Percentiles rank a stretch among this genome's conserved stretches.
Conservation (phyloP, 2,329 filamentous ascomycete genomes). For the Trichoderma cornu-damae region DNA sequence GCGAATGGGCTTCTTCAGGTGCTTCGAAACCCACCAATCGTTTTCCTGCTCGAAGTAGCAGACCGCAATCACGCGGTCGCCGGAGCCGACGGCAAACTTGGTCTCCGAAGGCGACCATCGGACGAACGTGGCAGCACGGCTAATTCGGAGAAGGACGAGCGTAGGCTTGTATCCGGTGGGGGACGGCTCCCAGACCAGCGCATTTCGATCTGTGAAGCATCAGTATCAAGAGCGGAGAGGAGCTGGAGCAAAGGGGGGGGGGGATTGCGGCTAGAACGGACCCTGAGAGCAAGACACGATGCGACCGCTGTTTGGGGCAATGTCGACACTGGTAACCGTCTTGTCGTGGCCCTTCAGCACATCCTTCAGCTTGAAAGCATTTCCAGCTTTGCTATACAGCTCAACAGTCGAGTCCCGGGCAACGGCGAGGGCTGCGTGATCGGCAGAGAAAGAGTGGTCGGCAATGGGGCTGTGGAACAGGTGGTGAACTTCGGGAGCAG, state of each 20-base stretch:
- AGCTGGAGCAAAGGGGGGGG: neutral
- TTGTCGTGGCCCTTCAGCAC: constrained; percentile 97
- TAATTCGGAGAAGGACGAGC: constrained; percentile 92
- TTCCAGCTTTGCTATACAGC: constrained; percentile 71
- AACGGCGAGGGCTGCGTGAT: constrained; percentile 82
- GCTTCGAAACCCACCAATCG: constrained; percentile 99
- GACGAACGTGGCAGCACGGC: constrained; percentile 91
- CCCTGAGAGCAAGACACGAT: constrained; percentile 98
- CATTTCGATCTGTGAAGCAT: constrained; percentile 73
- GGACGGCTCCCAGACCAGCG: constrained; percentile 96
- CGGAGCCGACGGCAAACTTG: constrained; percentile 96
- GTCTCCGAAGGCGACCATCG: constrained; percentile 95
- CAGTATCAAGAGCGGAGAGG: neutral
- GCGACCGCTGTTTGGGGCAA: constrained; percentile 81
- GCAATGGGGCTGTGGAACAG: constrained; percentile 95
- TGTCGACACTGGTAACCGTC: constrained; percentile 91
- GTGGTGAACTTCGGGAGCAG: constrained; percentile 85
- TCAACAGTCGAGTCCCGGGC: constrained; percentile 86
- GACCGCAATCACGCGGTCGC: constrained; percentile 88
- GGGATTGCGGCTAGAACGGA: constrained; percentile 36
- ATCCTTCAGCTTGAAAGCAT: constrained; percentile 76
- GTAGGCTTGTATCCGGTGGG: constrained; percentile 92
- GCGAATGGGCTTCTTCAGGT: constrained; percentile 97
- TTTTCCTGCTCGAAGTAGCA: constrained; percentile 99
- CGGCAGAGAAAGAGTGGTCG: constrained; percentile 96